Percentiles rank a stretch among this genome's conserved stretches.
phyloP scores from a whole-genome alignment of 768 basidiomycete species.

The Trametes punicea region DNA sequence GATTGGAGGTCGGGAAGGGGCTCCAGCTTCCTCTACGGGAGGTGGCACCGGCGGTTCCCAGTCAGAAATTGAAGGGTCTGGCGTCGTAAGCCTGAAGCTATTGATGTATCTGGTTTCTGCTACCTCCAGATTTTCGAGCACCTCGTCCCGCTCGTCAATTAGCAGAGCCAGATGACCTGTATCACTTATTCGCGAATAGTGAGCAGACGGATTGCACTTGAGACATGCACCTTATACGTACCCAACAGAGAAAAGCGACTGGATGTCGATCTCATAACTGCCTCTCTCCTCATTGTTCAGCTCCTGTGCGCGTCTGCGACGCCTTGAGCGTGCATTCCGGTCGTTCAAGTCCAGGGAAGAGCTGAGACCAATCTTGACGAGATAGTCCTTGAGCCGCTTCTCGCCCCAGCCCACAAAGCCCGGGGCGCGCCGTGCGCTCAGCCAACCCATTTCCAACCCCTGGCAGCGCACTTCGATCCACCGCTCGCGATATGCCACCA shows the following conservation, averaged over 20 bases:
- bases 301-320: slow-evolving; percentile 25
- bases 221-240: no score
- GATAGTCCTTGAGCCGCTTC: slow-evolving; percentile 64
- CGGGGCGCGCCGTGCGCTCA: slow-evolving; percentile 58
- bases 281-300: slow-evolving; percentile 46
- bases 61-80: slow-evolving; percentile 68
- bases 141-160: slow-evolving; percentile 71
- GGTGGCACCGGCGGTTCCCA: slow-evolving; percentile 29
- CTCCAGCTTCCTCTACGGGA: slow-evolving; percentile 34
- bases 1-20: slow-evolving; percentile 51
- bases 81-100: slow-evolving; percentile 70
- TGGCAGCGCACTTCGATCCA: slow-evolving; percentile 66
- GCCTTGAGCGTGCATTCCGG: slow-evolving; percentile 22
- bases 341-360: slow-evolving; percentile 44
- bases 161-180: slow-evolving; percentile 63
- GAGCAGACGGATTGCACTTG: no score
- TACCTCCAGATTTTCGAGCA: slow-evolving; percentile 76
- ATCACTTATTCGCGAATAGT: slow-evolving; percentile 48
- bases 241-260: slow-evolving; percentile 74
- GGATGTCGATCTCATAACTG: slow-evolving; percentile 59
- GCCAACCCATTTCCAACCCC: slow-evolving; percentile 73
- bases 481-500: slow-evolving; percentile 51
- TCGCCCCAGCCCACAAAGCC: slow-evolving; percentile 75
- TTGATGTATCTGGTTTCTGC: slow-evolving; percentile 76
- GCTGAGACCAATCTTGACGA: slow-evolving; percentile 64